Evolutionary conservation across 78 protist species (phyloP), one percentile per base, ranked within the genome.

Genomic region (Guillardia theta): DNA sequence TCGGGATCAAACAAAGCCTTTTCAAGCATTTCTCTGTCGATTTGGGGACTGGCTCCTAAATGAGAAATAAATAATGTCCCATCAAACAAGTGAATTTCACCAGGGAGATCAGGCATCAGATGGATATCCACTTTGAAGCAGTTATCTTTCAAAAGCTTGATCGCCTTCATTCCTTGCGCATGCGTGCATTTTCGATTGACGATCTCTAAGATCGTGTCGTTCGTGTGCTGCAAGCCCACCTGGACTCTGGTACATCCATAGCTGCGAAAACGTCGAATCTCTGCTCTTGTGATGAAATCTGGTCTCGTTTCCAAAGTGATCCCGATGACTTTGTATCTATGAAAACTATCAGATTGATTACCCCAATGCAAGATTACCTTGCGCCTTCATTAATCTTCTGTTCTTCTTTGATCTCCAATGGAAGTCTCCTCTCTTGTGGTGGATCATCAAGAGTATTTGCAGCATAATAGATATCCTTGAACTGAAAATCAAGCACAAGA

Each of bases 261-360:
- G 36, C 88, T 78, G 54, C 95, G 1, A 46, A 94, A 48, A 33
- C 88, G 43, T n/a, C 54, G 30, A 36, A 94, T 0, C 88, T 64
- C 88, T 21, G 87, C 88, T 5, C 21, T 9, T 15, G n/a, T 50
- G 53, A 94, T 83, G 33, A 50, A 64, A 62, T 94, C 95, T 0
- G 95, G 95, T 19, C 95, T 18, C 41, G 95, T 94, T 62, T 94
- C 95, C 19, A 94, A 93, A 27, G 95, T 94, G 30, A 94, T 41
- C 48, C 95, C 95, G 44, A 94, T 94, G 47, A 94, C 33, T 62
- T 83, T 78, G 18, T 90, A 94, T 12, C 47, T 70, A 43, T 58
- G n/a, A n/a, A n/a, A n/a, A n/a, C n/a, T n/a, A n/a, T n/a, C n/a
- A n/a, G n/a, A n/a, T n/a, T n/a, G n/a, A n/a, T n/a, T n/a, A n/a